Conservation (phyloP, 2,329 filamentous ascomycete genomes). For the Aspergillus luchuensis region DNA sequence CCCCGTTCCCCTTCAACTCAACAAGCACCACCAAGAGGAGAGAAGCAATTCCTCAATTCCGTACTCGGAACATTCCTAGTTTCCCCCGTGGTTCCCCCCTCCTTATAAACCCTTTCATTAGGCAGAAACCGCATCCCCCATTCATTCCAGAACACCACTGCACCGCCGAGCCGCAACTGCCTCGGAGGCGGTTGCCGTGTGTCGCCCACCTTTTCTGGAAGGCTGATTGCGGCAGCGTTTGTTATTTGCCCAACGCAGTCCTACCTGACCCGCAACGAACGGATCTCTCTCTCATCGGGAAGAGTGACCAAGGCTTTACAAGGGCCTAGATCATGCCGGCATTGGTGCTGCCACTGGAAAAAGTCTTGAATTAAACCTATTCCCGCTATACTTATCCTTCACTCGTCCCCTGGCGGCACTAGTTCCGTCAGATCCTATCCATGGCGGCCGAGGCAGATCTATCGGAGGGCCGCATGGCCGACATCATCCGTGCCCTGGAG, state of each 20-base stretch:
- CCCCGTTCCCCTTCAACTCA: background rate
- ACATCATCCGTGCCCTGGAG: constrained; percentile 80
- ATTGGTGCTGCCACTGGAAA: constrained; percentile 15
- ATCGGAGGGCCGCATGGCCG: constrained; percentile 42
- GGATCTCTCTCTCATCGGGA: background rate
- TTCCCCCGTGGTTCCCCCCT: background rate
- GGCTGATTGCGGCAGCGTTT: background rate
- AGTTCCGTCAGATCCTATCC: background rate
- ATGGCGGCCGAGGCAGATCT: constrained; percentile 42
- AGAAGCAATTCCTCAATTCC: background rate
- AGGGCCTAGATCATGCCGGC: constrained; percentile 17
- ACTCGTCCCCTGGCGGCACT: background rate
- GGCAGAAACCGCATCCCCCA: constrained; percentile 6
- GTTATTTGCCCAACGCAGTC: constrained; percentile 4
- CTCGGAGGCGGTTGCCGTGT: constrained; percentile 6
- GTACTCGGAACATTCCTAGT: background rate
- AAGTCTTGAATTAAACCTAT: constrained; percentile 10
- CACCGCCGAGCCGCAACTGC: constrained; percentile 1
- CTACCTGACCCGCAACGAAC: background rate
- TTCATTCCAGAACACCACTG: background rate
- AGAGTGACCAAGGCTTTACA: constrained; percentile 5
- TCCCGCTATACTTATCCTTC: constrained; percentile 5
- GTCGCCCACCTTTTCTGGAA: constrained; percentile 8
- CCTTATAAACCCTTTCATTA: constrained; percentile 3
- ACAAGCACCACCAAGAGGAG: constrained; percentile 7